phyloP scores from a whole-genome alignment of 352 stramenopile genomes.

The Globisporangium iwayamae region DNA sequence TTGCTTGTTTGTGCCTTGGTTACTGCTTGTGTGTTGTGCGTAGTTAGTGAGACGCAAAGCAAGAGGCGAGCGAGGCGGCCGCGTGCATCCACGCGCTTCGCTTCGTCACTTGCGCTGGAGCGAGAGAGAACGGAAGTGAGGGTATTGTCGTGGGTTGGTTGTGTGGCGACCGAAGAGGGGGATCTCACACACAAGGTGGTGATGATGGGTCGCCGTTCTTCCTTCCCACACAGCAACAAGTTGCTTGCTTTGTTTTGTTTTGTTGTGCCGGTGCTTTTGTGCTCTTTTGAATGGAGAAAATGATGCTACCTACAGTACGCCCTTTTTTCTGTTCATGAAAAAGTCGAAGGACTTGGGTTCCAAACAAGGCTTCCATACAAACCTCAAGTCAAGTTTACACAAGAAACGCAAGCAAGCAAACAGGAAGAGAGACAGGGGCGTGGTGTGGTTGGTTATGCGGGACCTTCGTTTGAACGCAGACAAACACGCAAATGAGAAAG shows the following conservation, averaged over 20 bases:
- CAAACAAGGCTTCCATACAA: not conserved
- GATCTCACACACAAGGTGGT: not conserved
- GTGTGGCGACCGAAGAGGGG: conserved; percentile 3
- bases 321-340: not conserved
- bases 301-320: not conserved
- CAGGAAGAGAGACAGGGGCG: not conserved
- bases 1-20: not conserved
- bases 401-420: not conserved
- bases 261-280: conserved; percentile 12
- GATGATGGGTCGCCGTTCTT: conserved; percentile 7
- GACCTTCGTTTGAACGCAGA: not conserved
- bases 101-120: conserved; percentile 6
- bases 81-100: not conserved
- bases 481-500: not conserved
- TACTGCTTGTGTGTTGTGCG: not conserved
- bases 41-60: not conserved
- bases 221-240: not conserved
- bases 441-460: not conserved
- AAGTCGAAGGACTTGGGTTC: not conserved
- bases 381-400: not conserved
- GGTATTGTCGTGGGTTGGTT: not conserved
- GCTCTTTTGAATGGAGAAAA: not conserved
- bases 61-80: conserved; percentile 1
- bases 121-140: conserved; percentile 14
- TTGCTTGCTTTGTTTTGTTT: not conserved